Conservation (phyloP, 2,329 filamentous ascomycete species). For the Alternaria conjuncta region DNA sequence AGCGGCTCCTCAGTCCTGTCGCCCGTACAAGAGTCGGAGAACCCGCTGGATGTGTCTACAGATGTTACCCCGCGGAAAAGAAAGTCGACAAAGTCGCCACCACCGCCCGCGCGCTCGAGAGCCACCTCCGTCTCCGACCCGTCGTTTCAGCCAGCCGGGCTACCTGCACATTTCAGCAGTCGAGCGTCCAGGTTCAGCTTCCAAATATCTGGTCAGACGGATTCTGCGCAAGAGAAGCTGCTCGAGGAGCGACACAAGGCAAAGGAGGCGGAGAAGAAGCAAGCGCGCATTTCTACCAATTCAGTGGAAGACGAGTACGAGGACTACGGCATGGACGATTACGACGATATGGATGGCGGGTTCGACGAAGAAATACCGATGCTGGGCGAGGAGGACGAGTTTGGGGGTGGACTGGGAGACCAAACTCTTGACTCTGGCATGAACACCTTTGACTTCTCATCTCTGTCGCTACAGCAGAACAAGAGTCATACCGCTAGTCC, state of each 20-base stretch:
- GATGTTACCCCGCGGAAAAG: conserved; percentile 38
- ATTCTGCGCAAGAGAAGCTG: conserved; percentile 69
- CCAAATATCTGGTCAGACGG: conserved; percentile 75
- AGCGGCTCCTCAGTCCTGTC: conserved; percentile 38
- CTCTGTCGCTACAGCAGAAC: conserved; percentile 31
- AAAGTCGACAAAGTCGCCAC: conserved; percentile 46
- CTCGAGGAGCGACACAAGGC: conserved; percentile 76
- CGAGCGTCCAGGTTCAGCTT: conserved; percentile 83
- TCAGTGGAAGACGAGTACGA: conserved; percentile 48
- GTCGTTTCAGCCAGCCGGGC: conserved; percentile 43
- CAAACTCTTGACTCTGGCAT: conserved; percentile 38
- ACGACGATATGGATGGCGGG: conserved; percentile 62
- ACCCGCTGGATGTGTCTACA: conserved; percentile 29
- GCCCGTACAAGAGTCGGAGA: conserved; percentile 43
- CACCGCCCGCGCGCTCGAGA: conserved; percentile 43
- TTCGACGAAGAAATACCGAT: conserved; percentile 72
- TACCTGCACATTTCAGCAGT: conserved; percentile 60
- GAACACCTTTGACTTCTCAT: conserved; percentile 44
- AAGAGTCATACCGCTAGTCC: conserved; percentile 15
- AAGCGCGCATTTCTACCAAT: conserved; percentile 44
- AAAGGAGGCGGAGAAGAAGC: conserved; percentile 65
- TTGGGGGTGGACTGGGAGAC: conserved; percentile 29
- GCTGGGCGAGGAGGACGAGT: conserved; percentile 48
- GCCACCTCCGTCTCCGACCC: conserved; percentile 48
- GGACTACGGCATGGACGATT: conserved; percentile 50